Evolutionary conservation across 2,329 filamentous ascomycete genomes (phyloP), one percentile per base, ranked within the genome.

Genomic region (Acrodontium crateriforme): DNA sequence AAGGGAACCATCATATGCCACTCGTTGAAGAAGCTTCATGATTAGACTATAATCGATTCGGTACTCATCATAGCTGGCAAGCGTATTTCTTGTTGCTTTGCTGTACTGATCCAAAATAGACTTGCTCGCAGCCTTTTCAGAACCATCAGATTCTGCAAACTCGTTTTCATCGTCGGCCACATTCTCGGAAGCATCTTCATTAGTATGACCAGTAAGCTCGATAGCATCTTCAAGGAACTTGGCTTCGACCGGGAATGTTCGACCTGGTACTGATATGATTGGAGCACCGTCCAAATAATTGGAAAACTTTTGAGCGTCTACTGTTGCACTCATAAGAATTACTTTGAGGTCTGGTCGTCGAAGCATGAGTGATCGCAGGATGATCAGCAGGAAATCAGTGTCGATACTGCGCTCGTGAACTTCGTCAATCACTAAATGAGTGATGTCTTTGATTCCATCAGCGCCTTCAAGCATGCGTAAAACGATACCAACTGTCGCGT

Each of bases 351-450:
- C 80, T 35, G 76, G 77, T 29, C 87, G 70, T 40, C 71, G 70
- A 16, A 69, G 53, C 58, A 94, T 69, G 3, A 98, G 62, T 37
- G 85, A 79, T 47, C 82, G 82, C 27, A 98, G 67, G 1, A 95
- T 80, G 41, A 98, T 89, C 10, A 98, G 66, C 18, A 98, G 63
- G 51, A 98, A 94, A 52, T 98, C 89, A 31, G 85, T 93, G 50
- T 98, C 89, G 42, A 98, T 95, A 9, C 83, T 81, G 36, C 87
- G 74, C 53, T 98, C 89, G 49, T 98, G 89, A 2, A 95, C 87
- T 55, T 98, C 89, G 47, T 98, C 89, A n/a, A 98, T 74, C 24
- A 98, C 74, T 34, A 98, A 60, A 57, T 95, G 89, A 0, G 87
- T 93, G 28, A 98, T 76, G 38, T 94, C 87, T 32, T 74, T 70